phyloP scores from a whole-genome alignment of 106 monocot species.

The Ottelia alismoides region DNA sequence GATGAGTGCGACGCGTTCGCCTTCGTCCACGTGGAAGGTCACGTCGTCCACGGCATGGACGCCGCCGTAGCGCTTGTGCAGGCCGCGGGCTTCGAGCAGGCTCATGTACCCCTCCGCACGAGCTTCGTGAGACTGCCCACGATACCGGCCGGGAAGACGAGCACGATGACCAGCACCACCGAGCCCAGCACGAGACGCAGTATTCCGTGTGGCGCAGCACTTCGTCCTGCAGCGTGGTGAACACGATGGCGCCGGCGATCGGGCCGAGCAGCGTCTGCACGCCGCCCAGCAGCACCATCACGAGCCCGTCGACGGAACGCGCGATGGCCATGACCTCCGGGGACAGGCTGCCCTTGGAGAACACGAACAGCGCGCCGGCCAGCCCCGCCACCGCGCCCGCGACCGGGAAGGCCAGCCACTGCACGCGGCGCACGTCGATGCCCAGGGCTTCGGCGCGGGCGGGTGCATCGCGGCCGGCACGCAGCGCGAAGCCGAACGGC shows the following conservation, averaged over 20 bases:
- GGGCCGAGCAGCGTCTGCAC: background rate
- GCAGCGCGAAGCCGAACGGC: background rate
- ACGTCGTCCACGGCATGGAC: background rate
- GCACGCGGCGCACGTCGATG: background rate
- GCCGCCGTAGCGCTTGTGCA: background rate
- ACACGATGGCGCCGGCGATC: background rate
- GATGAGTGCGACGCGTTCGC: background rate
- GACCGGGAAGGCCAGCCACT: background rate
- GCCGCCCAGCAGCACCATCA: background rate
- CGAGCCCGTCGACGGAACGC: background rate
- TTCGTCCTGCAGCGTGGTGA: background rate
- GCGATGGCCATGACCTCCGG: background rate
- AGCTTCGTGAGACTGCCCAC: no score
- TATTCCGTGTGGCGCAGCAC: background rate
- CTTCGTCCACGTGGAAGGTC: background rate
- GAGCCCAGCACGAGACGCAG: background rate
- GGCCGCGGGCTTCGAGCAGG: background rate
- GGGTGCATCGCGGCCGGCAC: background rate
- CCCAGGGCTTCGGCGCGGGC: background rate
- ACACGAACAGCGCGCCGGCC: background rate
- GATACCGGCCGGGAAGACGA: background rate
- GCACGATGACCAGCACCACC: background rate
- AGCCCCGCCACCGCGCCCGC: background rate
- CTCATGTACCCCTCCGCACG: background rate
- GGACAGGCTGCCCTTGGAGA: background rate